Evolutionary conservation across 2,329 filamentous ascomycete species (phyloP), one percentile per base, ranked within the genome.

Genomic region (Dothistroma pini): DNA sequence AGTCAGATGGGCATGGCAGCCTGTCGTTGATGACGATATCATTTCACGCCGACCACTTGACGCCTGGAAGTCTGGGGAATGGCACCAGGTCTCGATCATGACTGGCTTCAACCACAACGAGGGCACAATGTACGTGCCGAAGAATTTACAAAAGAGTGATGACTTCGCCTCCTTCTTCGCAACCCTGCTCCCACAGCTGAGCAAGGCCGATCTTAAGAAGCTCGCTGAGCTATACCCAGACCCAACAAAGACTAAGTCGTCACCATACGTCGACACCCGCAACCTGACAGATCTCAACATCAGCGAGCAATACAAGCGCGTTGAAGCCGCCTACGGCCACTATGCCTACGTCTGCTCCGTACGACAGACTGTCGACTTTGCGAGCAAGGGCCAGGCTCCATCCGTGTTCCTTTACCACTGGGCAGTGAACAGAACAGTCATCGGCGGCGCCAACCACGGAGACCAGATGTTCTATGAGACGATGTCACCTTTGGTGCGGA

Each of bases 21-120:
- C 88, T 8, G 84, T 87, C 38, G 83, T 90, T 59, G 87, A 89
- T 68, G 81, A 82, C 4, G 80, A 83, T 12, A 72, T 87, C 14
- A 84, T 90, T 57, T 78, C 81, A 2, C 77, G 81, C 29, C 75
- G 82, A 11, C 87, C 88, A 2, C 78, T 88, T 12, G 76, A 80
- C n/a, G 79, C 81, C n/a, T 88, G 85, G 85, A 71, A 77, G 29
- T 75, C 80, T 0, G 77, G 80, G 0, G 72, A 76, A 16, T 84
- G 80, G 71, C 79, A 86, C 66, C 79, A 80, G 64, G 78, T 87
- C 8, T 84, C 86, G 8, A 81, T 91, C 54, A 75, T 91, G 54
- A 89, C 87, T 0, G 88, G 88, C 8, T 91, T 86, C 77, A 87
- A 86, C 73, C 83, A 84, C 44, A 86, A 90, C 68, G 89, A 91